Conservation (phyloP, 78 protist genomes). For the Dictyostelium intermedium region DNA sequence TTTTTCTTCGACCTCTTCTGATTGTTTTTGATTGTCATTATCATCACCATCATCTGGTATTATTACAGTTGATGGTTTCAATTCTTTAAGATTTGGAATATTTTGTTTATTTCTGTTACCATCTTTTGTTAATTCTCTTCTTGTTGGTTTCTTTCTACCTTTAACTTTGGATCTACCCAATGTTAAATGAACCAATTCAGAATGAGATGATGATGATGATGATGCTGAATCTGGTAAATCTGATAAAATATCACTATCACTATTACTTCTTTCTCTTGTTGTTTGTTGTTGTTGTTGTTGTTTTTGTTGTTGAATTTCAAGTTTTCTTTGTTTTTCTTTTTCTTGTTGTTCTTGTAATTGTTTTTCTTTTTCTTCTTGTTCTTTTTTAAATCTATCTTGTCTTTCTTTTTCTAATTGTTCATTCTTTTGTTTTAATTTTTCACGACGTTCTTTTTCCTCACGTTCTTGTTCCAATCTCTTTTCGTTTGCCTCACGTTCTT, state of each 20-base stretch:
- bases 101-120: slow-evolving; percentile 31
- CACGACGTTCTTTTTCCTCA: neutral
- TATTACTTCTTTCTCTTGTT: neutral
- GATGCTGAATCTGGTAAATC: neutral
- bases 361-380: neutral
- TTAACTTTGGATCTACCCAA: slow-evolving; percentile 47
- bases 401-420: neutral
- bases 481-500: slow-evolving; percentile 14
- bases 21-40: neutral
- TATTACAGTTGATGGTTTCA: neutral
- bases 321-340: neutral
- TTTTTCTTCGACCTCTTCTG: neutral
- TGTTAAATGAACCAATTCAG: slow-evolving; percentile 46
- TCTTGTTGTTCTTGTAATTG: neutral
- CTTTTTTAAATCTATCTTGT: neutral
- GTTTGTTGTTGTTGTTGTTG: neutral
- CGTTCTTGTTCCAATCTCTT: neutral
- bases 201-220: slow-evolving; percentile 1
- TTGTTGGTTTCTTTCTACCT: slow-evolving; percentile 54
- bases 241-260: neutral
- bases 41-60: neutral
- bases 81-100: slow-evolving; percentile 40
- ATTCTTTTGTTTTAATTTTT: neutral
- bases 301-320: neutral
- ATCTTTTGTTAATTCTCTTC: slow-evolving; percentile 46